Evolutionary conservation across 2,329 filamentous ascomycete species (phyloP).

Genomic region (Volutella citrinella): DNA sequence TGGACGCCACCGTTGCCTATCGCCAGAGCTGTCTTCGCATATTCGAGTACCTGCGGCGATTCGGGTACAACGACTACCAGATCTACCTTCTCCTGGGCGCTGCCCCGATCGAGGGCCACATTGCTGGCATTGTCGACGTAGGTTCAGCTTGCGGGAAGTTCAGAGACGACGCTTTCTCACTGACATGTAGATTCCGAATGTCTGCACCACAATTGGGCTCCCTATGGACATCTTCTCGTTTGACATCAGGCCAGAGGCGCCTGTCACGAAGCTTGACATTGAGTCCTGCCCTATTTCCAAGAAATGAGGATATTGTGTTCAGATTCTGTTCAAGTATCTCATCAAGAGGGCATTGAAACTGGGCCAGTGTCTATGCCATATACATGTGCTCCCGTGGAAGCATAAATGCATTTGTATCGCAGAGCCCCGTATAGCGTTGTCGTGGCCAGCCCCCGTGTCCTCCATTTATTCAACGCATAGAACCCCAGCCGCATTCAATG

Average conservation of each 20-base stretch:
- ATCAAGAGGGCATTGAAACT: too few species aligned
- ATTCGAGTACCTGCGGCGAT: slow-evolving; percentile 35
- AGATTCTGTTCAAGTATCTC: too few species aligned
- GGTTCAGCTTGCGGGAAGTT: slow-evolving; percentile 1
- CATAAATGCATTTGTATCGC: too few species aligned
- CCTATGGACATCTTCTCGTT: slow-evolving; percentile 96
- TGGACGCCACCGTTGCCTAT: slow-evolving; percentile 85
- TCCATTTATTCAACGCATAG: too few species aligned
- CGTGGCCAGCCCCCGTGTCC: too few species aligned
- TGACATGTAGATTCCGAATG: slow-evolving; percentile 65
- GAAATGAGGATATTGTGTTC: too few species aligned
- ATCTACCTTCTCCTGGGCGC: slow-evolving; percentile 82
- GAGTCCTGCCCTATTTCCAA: slow-evolving; percentile 19
- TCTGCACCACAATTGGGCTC: slow-evolving; percentile 82
- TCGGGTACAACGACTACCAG: slow-evolving; percentile 65
- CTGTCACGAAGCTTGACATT: slow-evolving; percentile 36
- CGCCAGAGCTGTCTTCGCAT: slow-evolving; percentile 69
- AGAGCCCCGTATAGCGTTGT: too few species aligned
- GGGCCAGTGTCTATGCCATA: too few species aligned
- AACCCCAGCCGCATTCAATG: too few species aligned
- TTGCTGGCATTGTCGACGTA: slow-evolving; percentile 79
- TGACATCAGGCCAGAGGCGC: slow-evolving; percentile 69
- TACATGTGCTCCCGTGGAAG: too few species aligned
- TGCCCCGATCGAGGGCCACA: slow-evolving; percentile 82
- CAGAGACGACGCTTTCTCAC: neutral